Evolutionary conservation across 179 eudicot genomes (phyloP).

Genomic region (Actinidia arguta): DNA sequence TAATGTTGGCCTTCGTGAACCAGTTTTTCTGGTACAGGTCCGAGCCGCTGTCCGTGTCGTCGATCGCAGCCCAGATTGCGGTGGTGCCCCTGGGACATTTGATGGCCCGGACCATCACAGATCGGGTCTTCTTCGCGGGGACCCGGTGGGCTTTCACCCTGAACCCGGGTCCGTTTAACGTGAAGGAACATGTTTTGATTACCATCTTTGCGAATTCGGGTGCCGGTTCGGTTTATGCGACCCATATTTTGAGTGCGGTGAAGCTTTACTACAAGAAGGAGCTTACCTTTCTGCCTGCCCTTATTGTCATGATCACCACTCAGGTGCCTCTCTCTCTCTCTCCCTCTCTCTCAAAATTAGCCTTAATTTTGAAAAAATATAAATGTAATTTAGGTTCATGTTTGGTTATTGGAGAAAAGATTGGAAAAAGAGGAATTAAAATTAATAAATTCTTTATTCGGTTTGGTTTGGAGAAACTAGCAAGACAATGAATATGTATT

Average conservation of each 20-base stretch:
- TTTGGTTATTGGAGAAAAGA: too few relatives aligned
- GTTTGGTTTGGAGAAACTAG: too few relatives aligned
- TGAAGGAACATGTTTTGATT: not conserved
- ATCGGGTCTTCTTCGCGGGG: not conserved
- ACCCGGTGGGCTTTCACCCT: not conserved
- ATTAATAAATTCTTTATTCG: too few relatives aligned
- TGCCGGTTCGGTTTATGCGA: not conserved
- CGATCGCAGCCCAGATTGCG: not conserved
- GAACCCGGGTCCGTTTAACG: not conserved
- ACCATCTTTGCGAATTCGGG: not conserved
- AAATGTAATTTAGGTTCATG: too few relatives aligned
- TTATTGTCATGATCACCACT: too few relatives aligned
- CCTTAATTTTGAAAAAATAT: too few relatives aligned
- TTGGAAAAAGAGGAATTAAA: too few relatives aligned
- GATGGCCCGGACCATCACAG: not conserved
- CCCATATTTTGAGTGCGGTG: not conserved
- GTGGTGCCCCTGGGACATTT: not conserved
- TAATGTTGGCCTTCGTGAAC: not conserved
- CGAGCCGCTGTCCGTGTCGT: not conserved
- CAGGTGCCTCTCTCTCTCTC: too few relatives aligned
- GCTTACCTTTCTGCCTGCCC: too few relatives aligned
- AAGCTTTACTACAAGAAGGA: too few relatives aligned
- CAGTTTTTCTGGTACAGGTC: slow-evolving; percentile 5
- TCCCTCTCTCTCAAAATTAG: too few relatives aligned
- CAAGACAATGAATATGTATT: too few relatives aligned